These are phyloP conservation scores for Erysimum pusillum DNA, from an alignment of 441 rosid genomes.

Conservation along the genomic window DNA sequence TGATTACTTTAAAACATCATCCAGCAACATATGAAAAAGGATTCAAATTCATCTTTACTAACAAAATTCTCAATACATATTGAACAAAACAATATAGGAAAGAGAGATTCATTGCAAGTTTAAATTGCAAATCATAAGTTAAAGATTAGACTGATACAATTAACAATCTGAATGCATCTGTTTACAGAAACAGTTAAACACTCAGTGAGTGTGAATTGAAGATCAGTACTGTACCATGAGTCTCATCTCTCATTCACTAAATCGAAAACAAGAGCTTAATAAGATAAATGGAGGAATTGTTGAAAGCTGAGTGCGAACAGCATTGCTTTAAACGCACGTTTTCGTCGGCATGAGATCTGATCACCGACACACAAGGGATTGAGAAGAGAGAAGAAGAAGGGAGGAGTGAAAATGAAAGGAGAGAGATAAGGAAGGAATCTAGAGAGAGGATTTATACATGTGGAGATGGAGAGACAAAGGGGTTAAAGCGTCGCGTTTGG, in stretches of 20 bases:
- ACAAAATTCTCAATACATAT: too few species aligned
- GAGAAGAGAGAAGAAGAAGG: background rate
- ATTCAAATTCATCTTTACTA: too few species aligned
- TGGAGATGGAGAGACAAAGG: background rate
- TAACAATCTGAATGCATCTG: too few species aligned
- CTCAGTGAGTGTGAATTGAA: too few species aligned
- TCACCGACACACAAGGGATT: conserved; percentile 67
- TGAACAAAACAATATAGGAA: too few species aligned
- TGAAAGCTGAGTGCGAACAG: conserved; percentile 49
- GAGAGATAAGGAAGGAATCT: conserved; percentile 45
- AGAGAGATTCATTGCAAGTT: too few species aligned
- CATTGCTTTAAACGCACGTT: conserved; percentile 41
- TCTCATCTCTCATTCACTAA: conserved; percentile 63
- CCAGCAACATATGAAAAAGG: too few species aligned
- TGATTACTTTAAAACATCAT: too few species aligned
- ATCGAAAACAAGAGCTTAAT: conserved; percentile 36
- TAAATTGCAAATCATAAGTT: too few species aligned
- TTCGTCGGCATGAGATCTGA: conserved; percentile 60
- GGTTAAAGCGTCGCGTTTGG: conserved; percentile 21
- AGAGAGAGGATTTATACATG: conserved; percentile 6
- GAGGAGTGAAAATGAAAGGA: conserved; percentile 31
- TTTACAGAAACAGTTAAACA: too few species aligned
- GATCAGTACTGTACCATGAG: too few species aligned
- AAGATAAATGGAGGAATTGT: conserved; percentile 41
- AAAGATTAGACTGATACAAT: too few species aligned